Evolutionary conservation across 805 yeast genomes (phyloP).

Genomic region (Scheffersomyces ergatensis): DNA sequence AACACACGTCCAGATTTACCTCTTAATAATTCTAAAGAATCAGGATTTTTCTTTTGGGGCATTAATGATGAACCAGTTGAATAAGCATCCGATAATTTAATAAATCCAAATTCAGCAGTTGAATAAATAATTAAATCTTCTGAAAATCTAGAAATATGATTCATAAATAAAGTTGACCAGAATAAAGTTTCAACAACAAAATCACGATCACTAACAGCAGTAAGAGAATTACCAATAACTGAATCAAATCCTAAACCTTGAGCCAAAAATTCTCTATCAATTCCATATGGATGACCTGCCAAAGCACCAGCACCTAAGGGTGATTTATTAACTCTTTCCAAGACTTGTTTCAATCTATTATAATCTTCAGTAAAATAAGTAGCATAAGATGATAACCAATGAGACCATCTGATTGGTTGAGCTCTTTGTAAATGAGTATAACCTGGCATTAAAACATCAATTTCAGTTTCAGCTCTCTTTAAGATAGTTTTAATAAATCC

Average conservation of each 20-base stretch:
- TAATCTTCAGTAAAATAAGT: slow-evolving; percentile 91
- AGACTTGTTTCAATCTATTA: slow-evolving; percentile 76
- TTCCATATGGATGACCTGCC: slow-evolving; percentile 99
- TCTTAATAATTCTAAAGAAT: slow-evolving; percentile 88
- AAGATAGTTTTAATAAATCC: slow-evolving; percentile 66
- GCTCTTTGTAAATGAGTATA: slow-evolving; percentile 98
- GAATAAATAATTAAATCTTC: slow-evolving; percentile 96
- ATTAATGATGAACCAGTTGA: slow-evolving; percentile 97
- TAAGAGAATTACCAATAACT: slow-evolving; percentile 90
- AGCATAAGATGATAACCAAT: slow-evolving; percentile 93
- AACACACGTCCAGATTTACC: slow-evolving; percentile 98
- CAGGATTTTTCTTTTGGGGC: slow-evolving; percentile 99
- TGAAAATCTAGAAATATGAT: slow-evolving; percentile 89
- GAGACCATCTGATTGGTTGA: slow-evolving; percentile 99
- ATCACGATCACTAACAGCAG: slow-evolving; percentile 98
- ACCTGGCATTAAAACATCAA: slow-evolving; percentile 96
- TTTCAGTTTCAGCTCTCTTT: slow-evolving; percentile 78
- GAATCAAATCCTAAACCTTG: slow-evolving; percentile 73
- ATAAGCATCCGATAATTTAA: slow-evolving; percentile 93
- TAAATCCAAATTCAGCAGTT: slow-evolving; percentile 95
- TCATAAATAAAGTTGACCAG: slow-evolving; percentile 94
- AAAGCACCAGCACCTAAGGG: slow-evolving; percentile 98
- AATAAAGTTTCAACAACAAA: slow-evolving; percentile 93
- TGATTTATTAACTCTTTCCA: slow-evolving; percentile 77
- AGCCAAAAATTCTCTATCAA: slow-evolving; percentile 90